A percentile compares a stretch with the other conserved stretches of the same genome.
Evolutionary conservation across 768 basidiomycete species (phyloP).

Genomic region (Boletus sensibilis): DNA sequence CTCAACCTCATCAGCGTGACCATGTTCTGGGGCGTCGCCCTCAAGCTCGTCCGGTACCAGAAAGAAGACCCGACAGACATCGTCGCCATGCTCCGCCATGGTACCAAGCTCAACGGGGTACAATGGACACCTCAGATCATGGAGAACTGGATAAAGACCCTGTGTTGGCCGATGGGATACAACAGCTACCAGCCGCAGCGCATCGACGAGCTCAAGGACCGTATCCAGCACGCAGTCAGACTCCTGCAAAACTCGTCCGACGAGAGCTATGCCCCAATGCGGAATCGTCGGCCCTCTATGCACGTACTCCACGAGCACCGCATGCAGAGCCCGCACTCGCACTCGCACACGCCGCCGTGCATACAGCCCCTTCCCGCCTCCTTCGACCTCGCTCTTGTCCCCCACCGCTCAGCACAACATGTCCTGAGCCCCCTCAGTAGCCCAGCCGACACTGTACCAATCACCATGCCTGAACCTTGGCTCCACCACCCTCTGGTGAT

Average conservation of each 20-base stretch:
- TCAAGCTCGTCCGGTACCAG: conserved; percentile 68
- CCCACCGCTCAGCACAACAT: not conserved
- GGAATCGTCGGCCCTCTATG: conserved; percentile 11
- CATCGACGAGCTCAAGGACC: conserved; percentile 44
- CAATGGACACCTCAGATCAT: conserved; percentile 56
- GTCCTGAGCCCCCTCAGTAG: conserved; percentile 12
- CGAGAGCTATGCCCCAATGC: conserved; percentile 4
- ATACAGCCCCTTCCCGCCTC: not conserved
- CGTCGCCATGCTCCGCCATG: conserved; percentile 63
- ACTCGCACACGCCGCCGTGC: not conserved
- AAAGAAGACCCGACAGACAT: conserved; percentile 66
- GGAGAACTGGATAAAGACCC: conserved; percentile 54
- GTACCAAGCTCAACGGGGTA: conserved; percentile 48
- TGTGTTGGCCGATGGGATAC: conserved; percentile 69
- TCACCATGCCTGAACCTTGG: conserved; percentile 32
- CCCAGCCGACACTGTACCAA: not conserved
- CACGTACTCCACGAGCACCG: conserved; percentile 3
- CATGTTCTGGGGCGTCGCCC: conserved; percentile 69
- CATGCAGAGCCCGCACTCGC: not conserved
- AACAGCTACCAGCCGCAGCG: conserved; percentile 43
- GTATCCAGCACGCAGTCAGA: conserved; percentile 55
- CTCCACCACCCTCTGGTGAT: not conserved
- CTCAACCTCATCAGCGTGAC: conserved; percentile 59
- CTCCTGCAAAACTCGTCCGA: conserved; percentile 21
- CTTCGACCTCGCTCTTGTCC: conserved; percentile 1